These are phyloP conservation scores for Aquilaria agallochum DNA, from an alignment of 441 rosid species.

Conservation along the genomic window DNA sequence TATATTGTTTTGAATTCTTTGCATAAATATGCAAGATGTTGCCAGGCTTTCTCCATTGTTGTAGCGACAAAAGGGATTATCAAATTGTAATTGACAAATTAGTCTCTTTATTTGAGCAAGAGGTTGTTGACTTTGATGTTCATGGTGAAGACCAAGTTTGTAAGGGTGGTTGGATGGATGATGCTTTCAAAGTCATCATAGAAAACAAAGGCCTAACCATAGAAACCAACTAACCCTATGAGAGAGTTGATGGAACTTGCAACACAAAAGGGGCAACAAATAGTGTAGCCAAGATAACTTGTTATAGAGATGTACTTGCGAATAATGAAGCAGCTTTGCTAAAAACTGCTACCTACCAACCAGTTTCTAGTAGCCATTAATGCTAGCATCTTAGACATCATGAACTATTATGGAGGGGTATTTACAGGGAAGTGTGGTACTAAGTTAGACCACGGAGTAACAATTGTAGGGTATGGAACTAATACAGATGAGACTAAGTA, in stretches of 20 bases:
- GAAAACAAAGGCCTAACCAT: slow-evolving; percentile 28
- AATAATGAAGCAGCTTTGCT: slow-evolving; percentile 30
- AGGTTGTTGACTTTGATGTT: slow-evolving; percentile 35
- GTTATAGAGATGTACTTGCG: slow-evolving; percentile 35
- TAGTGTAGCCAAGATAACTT: slow-evolving; percentile 29
- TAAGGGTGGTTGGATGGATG: slow-evolving; percentile 34
- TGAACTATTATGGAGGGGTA: slow-evolving; percentile 25
- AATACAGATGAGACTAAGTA: slow-evolving; percentile 18
- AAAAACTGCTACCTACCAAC: slow-evolving; percentile 44
- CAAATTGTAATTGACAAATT: slow-evolving; percentile 11
- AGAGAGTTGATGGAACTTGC: slow-evolving; percentile 29
- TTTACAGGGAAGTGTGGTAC: slow-evolving; percentile 21
- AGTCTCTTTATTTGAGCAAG: slow-evolving; percentile 35
- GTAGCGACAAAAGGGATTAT: slow-evolving; percentile 38
- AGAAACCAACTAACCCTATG: slow-evolving; percentile 35
- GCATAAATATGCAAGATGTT: slow-evolving; percentile 24
- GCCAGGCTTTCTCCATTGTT: slow-evolving; percentile 50
- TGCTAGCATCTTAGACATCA: slow-evolving; percentile 33
- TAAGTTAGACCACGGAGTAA: slow-evolving; percentile 17
- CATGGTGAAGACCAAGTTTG: slow-evolving; percentile 32
- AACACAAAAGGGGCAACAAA: slow-evolving; percentile 23
- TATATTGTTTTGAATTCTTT: too few relatives aligned
- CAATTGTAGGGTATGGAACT: slow-evolving; percentile 17
- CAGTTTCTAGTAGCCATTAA: slow-evolving; percentile 35
- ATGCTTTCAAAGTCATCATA: slow-evolving; percentile 36